Base-by-base conservation (phyloP, 768 basidiomycete genomes). In the Macrocybe gigantea region DNA sequence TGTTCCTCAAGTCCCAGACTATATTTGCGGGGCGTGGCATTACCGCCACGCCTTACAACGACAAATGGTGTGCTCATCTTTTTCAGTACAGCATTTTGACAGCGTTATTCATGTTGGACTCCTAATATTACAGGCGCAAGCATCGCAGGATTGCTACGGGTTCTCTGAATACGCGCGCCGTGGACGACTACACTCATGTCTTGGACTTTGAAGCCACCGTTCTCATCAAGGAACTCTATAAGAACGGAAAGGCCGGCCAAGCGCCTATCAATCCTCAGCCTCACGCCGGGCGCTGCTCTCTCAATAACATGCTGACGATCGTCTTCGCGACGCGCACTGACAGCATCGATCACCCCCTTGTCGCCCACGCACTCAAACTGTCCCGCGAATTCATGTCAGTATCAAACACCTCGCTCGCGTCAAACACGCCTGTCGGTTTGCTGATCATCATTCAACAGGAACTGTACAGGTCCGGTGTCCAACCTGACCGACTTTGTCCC, bases 401-500 rank as follows among this genome's bases (percentile, higher is more conserved):
- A 50, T 48, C 51, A 39, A 11, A 11, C 7, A 12, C 33, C 7
- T 36, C 30, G 12, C 38, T 22, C 44, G 39, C 13, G 38, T 35
- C 33, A 49, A 42, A n/a, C 5, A 22, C 43, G 14, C 31, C 40
- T 50, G 50, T 51, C 44, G 38, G 22, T 11, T 45, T 50, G 36
- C 31, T 38, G 38, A 31, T 5, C 34, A n/a, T 15, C n/a, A 6
- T 52, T 8, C 34, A 22, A 22, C 22, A 69, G 69, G 65, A 68
- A 72, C 55, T 62, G 61, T 47, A 69, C 69, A 43, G 74, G 74
- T 10, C 72, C 75, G 0, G 60, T 68, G 22, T 71, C 74, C 1
- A 77, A 77, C 49, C 41, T 68, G 10, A 64, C 68, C 30, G 76
- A 78, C 54, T 78, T 75, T 45, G 47, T 77, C 2, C 64, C 66